Evolutionary conservation across 768 basidiomycete species (phyloP).

Genomic region (Lyophyllum atratum): DNA sequence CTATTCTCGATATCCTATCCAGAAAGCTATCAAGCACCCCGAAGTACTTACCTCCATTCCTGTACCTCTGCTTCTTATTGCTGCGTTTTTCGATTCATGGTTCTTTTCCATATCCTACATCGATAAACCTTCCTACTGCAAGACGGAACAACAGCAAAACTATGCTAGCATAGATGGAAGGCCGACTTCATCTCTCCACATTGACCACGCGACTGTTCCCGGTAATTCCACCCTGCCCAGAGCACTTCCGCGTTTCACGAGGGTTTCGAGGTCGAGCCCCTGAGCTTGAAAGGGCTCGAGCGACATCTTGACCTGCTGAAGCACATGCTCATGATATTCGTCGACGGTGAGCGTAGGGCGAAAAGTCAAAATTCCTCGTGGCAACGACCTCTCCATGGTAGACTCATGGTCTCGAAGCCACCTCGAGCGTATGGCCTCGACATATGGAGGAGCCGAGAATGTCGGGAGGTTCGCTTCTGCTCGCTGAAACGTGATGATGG

Average conservation of each 20-base stretch:
- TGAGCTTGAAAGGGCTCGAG: background rate
- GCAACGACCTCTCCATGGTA: too few relatives aligned
- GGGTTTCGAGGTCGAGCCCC: background rate
- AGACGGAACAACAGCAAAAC: too few relatives aligned
- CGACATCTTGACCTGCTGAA: background rate
- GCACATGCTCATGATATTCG: background rate
- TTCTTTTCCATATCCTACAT: too few relatives aligned
- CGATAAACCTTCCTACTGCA: too few relatives aligned
- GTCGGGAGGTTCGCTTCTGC: background rate
- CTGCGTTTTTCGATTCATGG: too few relatives aligned
- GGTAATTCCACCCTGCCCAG: background rate
- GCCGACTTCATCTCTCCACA: too few relatives aligned
- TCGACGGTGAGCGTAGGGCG: background rate
- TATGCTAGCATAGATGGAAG: too few relatives aligned
- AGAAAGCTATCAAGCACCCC: too few relatives aligned
- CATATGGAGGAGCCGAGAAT: background rate
- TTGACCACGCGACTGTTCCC: background rate
- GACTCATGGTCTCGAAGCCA: too few relatives aligned
- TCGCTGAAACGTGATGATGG: background rate
- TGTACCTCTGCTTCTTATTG: too few relatives aligned
- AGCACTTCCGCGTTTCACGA: background rate
- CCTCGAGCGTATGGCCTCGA: background rate
- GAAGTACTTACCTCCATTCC: too few relatives aligned
- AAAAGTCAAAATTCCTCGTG: background rate
- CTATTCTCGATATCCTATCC: too few relatives aligned